These are phyloP conservation scores for Salix caprea DNA, from an alignment of 345 rosid genomes.

Conservation along the genomic window DNA sequence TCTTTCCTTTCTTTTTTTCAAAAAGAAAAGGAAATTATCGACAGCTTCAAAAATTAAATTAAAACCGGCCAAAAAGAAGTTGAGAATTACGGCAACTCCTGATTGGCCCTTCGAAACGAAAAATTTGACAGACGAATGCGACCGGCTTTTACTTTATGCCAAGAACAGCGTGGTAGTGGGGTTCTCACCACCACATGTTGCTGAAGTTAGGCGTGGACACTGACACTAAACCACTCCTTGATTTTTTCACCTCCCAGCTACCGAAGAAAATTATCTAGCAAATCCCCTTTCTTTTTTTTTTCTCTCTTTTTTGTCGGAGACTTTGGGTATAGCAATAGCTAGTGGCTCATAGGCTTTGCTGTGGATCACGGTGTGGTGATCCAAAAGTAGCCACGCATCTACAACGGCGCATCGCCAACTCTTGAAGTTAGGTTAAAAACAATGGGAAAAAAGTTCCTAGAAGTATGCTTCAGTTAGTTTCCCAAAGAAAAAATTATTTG, in stretches of 20 bases:
- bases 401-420: neutral
- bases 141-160: too few species aligned
- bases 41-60: neutral
- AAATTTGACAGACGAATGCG: too few species aligned
- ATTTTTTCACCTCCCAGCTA: neutral
- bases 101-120: neutral
- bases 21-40: neutral
- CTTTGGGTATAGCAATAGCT: too few species aligned
- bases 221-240: neutral
- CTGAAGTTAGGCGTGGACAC: constrained; percentile 7
- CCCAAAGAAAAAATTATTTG: neutral
- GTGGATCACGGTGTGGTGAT: neutral
- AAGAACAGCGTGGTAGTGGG: too few species aligned
- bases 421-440: neutral
- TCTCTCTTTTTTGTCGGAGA: too few species aligned
- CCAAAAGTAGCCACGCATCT: neutral
- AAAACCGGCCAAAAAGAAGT: neutral
- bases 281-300: neutral
- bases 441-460: neutral
- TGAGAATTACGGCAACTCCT: neutral
- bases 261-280: neutral
- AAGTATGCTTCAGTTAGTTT: neutral
- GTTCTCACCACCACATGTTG: neutral
- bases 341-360: neutral
- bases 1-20: too few species aligned